These are phyloP conservation scores for Lactarius hatsudake DNA, from an alignment of 768 basidiomycete genomes.

Conservation along the genomic window DNA sequence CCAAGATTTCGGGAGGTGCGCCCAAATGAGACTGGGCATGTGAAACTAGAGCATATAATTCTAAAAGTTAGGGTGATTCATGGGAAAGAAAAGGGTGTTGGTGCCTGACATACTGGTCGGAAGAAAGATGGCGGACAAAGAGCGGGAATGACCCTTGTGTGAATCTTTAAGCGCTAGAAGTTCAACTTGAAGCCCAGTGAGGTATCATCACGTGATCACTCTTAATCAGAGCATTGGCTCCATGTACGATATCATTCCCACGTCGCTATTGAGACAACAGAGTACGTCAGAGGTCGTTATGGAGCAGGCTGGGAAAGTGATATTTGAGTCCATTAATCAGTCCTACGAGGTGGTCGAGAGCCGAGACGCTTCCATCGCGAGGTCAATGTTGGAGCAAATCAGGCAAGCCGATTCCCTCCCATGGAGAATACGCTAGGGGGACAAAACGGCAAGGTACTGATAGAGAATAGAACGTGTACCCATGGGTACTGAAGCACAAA, in stretches of 20 bases:
- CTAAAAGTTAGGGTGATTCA: not conserved
- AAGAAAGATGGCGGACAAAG: constrained; percentile 15
- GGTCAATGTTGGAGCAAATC: not conserved
- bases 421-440: not conserved
- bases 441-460: not conserved
- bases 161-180: constrained; percentile 1
- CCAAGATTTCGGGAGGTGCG: not conserved
- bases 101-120: constrained; percentile 15
- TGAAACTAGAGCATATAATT: constrained; percentile 5
- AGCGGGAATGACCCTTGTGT: constrained; percentile 17
- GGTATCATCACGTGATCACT: constrained; percentile 15
- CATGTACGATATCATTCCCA: not conserved
- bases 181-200: no score
- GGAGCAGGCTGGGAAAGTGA: not conserved
- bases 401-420: not conserved
- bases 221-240: not conserved
- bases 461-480: constrained; percentile 4
- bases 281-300: not conserved
- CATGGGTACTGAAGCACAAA: not conserved
- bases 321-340: not conserved
- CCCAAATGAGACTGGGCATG: not conserved
- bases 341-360: not conserved
- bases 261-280: not conserved
- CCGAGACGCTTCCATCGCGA: not conserved
- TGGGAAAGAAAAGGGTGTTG: constrained; percentile 15